Evolutionary conservation across 192 early-diverging fungal species (phyloP).

Genomic region (Linnemannia hyalina): DNA sequence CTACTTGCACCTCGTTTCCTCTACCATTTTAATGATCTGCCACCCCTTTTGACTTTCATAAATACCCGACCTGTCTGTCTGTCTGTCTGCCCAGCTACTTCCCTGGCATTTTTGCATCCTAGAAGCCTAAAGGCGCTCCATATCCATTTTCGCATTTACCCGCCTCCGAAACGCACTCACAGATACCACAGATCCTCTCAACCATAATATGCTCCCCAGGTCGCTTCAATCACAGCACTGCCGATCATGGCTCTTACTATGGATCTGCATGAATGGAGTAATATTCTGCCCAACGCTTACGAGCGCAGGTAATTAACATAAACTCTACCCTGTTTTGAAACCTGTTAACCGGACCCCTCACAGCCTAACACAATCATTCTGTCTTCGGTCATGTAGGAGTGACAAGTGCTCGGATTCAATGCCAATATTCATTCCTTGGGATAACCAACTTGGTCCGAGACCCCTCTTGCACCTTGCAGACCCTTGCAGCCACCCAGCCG

Average conservation of each 20-base stretch:
- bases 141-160: background rate
- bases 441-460: constrained; percentile 48
- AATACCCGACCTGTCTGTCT: constrained; percentile 16
- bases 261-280: background rate
- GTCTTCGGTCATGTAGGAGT: constrained; percentile 6
- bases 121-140: background rate
- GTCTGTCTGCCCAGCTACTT: background rate
- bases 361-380: background rate
- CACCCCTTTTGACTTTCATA: background rate
- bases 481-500: background rate
- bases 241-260: background rate
- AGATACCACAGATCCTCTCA: background rate
- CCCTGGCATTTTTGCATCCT: background rate
- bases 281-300: background rate
- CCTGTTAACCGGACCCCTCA: background rate
- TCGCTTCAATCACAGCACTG: background rate
- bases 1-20: background rate
- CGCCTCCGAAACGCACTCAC: background rate
- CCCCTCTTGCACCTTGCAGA: constrained; percentile 37
- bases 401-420: constrained; percentile 48
- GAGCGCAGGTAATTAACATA: constrained; percentile 25
- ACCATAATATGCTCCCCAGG: constrained; percentile 16
- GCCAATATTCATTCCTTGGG: constrained; percentile 45
- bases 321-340: background rate
- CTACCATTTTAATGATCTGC: background rate